Base-by-base conservation (phyloP, 352 stramenopile genomes). In the Globisporangium carolinianum region DNA sequence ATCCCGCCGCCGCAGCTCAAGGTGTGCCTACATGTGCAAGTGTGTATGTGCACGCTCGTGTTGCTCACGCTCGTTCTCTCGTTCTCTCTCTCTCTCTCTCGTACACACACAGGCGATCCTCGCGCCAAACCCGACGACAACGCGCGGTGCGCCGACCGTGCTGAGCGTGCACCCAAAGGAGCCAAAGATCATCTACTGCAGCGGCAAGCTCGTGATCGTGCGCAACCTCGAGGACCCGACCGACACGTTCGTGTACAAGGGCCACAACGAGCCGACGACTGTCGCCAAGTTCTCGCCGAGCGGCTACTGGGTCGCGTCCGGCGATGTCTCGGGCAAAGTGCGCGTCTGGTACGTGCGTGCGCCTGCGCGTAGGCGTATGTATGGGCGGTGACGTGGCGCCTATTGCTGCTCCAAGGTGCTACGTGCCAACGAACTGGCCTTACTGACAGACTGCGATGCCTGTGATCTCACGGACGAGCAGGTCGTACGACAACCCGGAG, bases 401-500 rank as follows among this genome's bases (percentile, higher is more conserved):
- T 32, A 32, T 32, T 32, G 24, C 24, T 32, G 3, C 24, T 32
- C 24, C 24, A 32, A 32, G 24, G 24, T 3, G 24, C 24, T 32
- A 32, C 24, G 24, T 32, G 2, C 24, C 24, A 32, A 32, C 24
- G 24, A 32, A 1, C 24, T 2, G 24, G 24, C 24, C 24, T 32
- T 32, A 32, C 24, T 32, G 2, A 32, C 24, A 32, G 24, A 32
- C 24, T 32, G 24, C 24, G 24, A 2, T 2, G 3, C 24, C 24
- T 32, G 24, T 32, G 24, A 32, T 32, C 24, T 32, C 24, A 32
- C 24, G 24, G 24, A 32, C 24, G 24, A 32, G 15, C 47, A 84
- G 74, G 74, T 94, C 93, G 36, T 98, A 94, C 61, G 95, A 99
- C 75, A 97, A 98, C 72, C 91, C 94, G 52, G 94, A 99, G 68